Conservation (phyloP, 257 asterid species). For the Nicotiana obtusifolia region DNA sequence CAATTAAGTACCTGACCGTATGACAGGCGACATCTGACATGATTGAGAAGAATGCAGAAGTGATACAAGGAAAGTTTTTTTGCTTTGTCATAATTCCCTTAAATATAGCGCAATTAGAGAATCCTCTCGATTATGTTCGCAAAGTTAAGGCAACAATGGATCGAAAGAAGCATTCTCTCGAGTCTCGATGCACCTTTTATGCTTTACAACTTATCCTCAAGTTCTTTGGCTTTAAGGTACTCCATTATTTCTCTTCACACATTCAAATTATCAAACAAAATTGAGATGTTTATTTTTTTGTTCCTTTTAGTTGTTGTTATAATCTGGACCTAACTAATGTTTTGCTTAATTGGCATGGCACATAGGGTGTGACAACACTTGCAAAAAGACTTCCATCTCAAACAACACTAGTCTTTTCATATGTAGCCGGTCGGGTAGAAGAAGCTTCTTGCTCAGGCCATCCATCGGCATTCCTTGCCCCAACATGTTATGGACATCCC, state of each 20-base stretch:
- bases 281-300: background rate
- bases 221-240: background rate
- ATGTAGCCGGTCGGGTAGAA: background rate
- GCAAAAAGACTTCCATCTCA: background rate
- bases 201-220: background rate
- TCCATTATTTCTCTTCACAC: background rate
- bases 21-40: background rate
- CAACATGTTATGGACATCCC: constrained; percentile 3
- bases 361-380: background rate
- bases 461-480: constrained; percentile 3
- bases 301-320: background rate
- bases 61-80: background rate
- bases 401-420: background rate
- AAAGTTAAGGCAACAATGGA: constrained; percentile 3
- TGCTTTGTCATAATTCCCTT: background rate
- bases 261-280: background rate
- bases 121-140: background rate
- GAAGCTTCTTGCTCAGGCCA: background rate
- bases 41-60: background rate
- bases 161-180: background rate
- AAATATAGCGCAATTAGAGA: background rate
- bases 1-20: background rate
- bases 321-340: background rate
- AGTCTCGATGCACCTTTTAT: background rate
- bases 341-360: background rate